A percentile compares a stretch with the other conserved stretches of the same genome.
Evolutionary conservation across 441 rosid species (phyloP).

Genomic region (Pelargonium myrrhifolium): DNA sequence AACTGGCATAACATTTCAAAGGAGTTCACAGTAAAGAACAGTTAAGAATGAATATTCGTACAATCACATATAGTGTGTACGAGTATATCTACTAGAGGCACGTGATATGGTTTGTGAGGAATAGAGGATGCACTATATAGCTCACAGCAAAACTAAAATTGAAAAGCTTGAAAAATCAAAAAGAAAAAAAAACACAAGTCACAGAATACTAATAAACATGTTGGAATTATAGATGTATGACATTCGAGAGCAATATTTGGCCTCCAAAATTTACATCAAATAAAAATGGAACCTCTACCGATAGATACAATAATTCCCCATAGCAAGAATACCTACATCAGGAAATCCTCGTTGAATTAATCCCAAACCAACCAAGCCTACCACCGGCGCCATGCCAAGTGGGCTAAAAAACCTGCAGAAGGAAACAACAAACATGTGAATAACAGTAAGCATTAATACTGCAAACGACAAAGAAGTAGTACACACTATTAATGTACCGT

Average conservation of each 20-base stretch:
- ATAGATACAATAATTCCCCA: neutral
- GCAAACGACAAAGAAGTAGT: constrained; percentile 7
- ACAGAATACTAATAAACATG: neutral
- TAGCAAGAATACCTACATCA: constrained; percentile 28
- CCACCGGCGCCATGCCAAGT: constrained; percentile 70
- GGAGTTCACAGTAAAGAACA: neutral
- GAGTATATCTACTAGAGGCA: neutral
- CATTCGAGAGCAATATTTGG: neutral
- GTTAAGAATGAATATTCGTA: neutral
- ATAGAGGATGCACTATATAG: neutral
- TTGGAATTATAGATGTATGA: neutral
- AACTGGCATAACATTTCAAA: neutral
- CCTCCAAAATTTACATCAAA: neutral
- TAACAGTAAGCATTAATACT: neutral
- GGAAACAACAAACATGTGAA: constrained; percentile 1
- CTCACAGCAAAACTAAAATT: no score
- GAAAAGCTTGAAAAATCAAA: no score
- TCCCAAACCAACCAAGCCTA: constrained; percentile 66
- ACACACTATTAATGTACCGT: constrained; percentile 29
- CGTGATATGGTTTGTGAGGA: neutral
- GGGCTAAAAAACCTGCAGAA: constrained; percentile 58
- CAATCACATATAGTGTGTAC: neutral
- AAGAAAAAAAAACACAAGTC: neutral
- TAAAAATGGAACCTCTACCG: neutral
- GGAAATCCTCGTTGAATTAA: constrained; percentile 68